These are phyloP conservation scores for Gynandropsis gynandra DNA, from an alignment of 345 rosid genomes.

Conservation along the genomic window DNA sequence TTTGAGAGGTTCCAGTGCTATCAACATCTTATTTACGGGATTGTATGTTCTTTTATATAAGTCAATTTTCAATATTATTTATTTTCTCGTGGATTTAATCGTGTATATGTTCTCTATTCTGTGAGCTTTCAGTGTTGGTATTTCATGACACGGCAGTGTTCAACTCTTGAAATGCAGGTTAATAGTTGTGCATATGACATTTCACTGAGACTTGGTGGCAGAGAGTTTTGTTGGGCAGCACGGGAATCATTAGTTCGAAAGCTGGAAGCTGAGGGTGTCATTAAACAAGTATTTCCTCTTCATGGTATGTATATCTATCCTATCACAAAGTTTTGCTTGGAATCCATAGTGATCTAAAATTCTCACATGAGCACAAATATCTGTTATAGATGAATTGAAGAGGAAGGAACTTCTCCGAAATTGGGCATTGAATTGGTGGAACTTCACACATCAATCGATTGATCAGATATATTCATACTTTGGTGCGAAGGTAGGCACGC, in stretches of 20 bases:
- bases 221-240: slow-evolving; percentile 50
- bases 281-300: slow-evolving; percentile 71
- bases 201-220: slow-evolving; percentile 39
- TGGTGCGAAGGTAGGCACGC: slow-evolving; percentile 60
- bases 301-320: slow-evolving; percentile 54
- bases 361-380: slow-evolving; percentile 5
- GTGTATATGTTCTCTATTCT: not conserved
- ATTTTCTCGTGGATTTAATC: not conserved
- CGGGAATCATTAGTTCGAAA: slow-evolving; percentile 60
- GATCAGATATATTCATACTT: slow-evolving; percentile 83
- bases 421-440: slow-evolving; percentile 79
- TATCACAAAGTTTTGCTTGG: slow-evolving; percentile 7
- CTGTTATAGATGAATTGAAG: slow-evolving; percentile 50
- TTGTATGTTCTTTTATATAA: slow-evolving; percentile 38
- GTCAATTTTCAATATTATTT: not conserved
- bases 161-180: slow-evolving; percentile 41
- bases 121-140: too few species aligned
- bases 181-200: slow-evolving; percentile 33
- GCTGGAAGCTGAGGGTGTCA: slow-evolving; percentile 59
- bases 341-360: slow-evolving; percentile 19
- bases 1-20: slow-evolving; percentile 79
- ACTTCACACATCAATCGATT: slow-evolving; percentile 65
- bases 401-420: slow-evolving; percentile 62
- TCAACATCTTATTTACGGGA: slow-evolving; percentile 51
- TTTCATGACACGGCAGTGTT: slow-evolving; percentile 18